Evolutionary conservation across 2,329 filamentous ascomycete genomes (phyloP).

Genomic region (Colletotrichum liaoningense): DNA sequence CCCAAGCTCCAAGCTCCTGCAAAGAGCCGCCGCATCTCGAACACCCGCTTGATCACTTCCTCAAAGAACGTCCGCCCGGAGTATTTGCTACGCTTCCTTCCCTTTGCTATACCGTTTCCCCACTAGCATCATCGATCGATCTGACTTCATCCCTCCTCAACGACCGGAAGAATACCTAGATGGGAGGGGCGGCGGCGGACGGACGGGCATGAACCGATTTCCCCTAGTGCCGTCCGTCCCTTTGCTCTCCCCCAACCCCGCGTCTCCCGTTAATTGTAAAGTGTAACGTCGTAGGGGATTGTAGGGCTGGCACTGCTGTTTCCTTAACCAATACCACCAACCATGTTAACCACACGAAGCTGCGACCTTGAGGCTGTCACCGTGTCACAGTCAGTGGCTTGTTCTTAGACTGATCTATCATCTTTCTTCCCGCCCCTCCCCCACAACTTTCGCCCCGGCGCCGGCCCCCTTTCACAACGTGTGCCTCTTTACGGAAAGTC

Average conservation of each 20-base stretch:
- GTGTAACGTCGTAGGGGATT: not conserved
- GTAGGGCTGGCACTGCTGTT: not conserved
- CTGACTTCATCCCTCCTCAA: conserved; percentile 5
- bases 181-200: not conserved
- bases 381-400: not conserved
- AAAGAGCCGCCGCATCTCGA: not conserved
- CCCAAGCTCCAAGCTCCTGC: not conserved
- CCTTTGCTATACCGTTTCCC: not conserved
- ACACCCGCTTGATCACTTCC: not conserved
- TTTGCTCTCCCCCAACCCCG: not conserved
- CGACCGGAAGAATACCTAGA: conserved; percentile 1
- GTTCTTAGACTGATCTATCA: not conserved
- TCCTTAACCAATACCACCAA: conserved; percentile 19
- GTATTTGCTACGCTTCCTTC: not conserved
- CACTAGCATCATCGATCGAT: conserved; percentile 6
- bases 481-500: not conserved
- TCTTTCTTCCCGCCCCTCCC: not conserved
- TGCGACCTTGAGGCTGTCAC: not conserved
- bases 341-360: conserved; percentile 5
- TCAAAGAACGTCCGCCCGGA: not conserved
- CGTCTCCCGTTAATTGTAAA: not conserved
- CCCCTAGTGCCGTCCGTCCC: not conserved
- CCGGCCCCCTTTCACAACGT: not conserved
- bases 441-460: not conserved
- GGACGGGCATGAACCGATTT: not conserved